A percentile compares a stretch with the other conserved stretches of the same genome.
phyloP scores from a whole-genome alignment of 805 yeast genomes.

The Kluyveromyces lactis region DNA sequence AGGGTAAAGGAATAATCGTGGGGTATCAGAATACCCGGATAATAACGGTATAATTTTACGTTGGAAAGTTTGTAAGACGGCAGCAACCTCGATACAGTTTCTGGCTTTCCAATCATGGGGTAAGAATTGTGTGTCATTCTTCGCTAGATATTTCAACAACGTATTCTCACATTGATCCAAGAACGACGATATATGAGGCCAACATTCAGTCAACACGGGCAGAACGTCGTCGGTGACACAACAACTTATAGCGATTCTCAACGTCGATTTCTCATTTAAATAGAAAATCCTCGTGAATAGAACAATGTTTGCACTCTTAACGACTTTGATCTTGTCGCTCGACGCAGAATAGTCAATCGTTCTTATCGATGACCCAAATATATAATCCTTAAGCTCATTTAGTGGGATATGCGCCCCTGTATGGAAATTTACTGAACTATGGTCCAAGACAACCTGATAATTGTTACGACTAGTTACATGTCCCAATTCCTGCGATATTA shows the following conservation, averaged over 20 bases:
- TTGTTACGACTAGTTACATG: slow-evolving; percentile 30
- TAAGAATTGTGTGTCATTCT: slow-evolving; percentile 5
- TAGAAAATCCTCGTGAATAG: slow-evolving; percentile 30
- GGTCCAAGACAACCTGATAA: slow-evolving; percentile 28
- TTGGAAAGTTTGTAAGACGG: slow-evolving; percentile 22
- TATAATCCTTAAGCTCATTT: slow-evolving; percentile 30
- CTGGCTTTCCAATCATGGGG: slow-evolving; percentile 12
- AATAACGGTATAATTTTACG: slow-evolving; percentile 26
- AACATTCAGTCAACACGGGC: slow-evolving; percentile 26
- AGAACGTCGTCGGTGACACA: slow-evolving; percentile 23
- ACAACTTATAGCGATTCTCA: slow-evolving; percentile 28
- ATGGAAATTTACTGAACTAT: slow-evolving; percentile 18
- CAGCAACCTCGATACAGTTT: slow-evolving; percentile 17
- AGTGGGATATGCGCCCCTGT: slow-evolving; percentile 21
- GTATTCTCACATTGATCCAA: slow-evolving; percentile 23
- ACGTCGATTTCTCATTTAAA: slow-evolving; percentile 12
- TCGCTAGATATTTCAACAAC: slow-evolving; percentile 11
- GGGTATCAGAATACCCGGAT: slow-evolving; percentile 26
- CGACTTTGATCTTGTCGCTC: slow-evolving; percentile 24
- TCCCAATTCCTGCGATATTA: slow-evolving; percentile 33
- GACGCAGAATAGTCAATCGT: slow-evolving; percentile 17
- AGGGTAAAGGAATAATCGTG: slow-evolving; percentile 32
- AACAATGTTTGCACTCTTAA: slow-evolving; percentile 25
- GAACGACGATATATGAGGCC: slow-evolving; percentile 26
- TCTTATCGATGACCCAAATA: slow-evolving; percentile 34